phyloP scores from a whole-genome alignment of 2,329 filamentous ascomycete genomes.

The Cadophora malorum region DNA sequence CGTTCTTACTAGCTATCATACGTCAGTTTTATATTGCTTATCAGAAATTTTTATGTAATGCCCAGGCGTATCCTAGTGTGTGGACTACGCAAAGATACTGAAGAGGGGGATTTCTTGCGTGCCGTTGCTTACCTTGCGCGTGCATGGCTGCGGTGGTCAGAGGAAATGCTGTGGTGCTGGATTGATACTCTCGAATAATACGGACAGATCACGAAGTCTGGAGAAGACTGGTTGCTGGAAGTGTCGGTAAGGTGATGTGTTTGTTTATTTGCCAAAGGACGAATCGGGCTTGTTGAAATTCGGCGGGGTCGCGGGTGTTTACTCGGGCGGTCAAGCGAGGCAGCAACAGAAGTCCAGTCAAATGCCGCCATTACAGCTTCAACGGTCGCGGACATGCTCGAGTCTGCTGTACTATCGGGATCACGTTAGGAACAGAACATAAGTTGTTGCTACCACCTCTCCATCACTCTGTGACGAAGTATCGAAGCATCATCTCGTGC shows the following conservation, averaged over 20 bases:
- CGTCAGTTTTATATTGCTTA: background rate
- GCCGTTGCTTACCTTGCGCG: constrained; percentile 3
- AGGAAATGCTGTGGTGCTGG: background rate
- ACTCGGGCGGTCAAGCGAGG: constrained; percentile 9
- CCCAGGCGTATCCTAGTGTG: background rate
- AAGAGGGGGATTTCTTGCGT: background rate
- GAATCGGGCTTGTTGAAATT: background rate
- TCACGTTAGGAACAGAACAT: too few species aligned
- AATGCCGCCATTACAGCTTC: background rate
- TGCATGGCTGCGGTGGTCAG: background rate
- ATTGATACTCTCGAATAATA: background rate
- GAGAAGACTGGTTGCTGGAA: background rate
- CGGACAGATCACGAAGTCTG: background rate
- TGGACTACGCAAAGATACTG: background rate
- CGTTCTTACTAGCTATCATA: background rate
- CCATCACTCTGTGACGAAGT: too few species aligned
- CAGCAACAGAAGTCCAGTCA: background rate
- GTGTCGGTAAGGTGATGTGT: background rate
- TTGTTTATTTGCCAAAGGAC: background rate
- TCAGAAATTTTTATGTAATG: too few species aligned
- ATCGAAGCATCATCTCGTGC: too few species aligned
- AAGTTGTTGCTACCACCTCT: too few species aligned
- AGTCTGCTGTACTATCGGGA: too few species aligned
- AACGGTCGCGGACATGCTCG: too few species aligned
- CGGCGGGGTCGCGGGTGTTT: background rate